Evolutionary conservation across 768 basidiomycete species (phyloP).

Genomic region (Mycena albidolilacea): DNA sequence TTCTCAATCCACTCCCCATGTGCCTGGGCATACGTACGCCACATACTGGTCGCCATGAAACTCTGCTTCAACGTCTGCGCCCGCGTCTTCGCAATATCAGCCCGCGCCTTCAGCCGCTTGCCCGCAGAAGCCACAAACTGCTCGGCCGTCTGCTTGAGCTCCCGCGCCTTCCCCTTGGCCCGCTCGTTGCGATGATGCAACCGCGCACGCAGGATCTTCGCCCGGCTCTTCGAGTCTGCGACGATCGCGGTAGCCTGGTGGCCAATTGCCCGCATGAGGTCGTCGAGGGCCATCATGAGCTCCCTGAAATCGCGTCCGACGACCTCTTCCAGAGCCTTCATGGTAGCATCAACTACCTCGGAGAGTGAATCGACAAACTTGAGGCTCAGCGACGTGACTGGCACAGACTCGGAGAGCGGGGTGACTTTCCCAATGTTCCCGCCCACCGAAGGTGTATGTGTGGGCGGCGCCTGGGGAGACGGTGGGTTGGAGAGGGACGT

Average conservation of each 20-base stretch:
- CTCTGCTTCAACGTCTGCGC: conserved; percentile 59
- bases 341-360: conserved; percentile 61
- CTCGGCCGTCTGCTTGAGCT: conserved; percentile 65
- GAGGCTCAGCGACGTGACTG: conserved; percentile 54
- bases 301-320: conserved; percentile 70
- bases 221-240: conserved; percentile 64
- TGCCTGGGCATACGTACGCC: conserved; percentile 50
- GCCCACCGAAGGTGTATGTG: conserved; percentile 12
- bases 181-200: conserved; percentile 65
- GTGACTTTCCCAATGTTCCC: conserved; percentile 42
- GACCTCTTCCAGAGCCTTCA: conserved; percentile 59
- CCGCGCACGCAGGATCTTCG: conserved; percentile 59
- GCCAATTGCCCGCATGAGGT: conserved; percentile 65
- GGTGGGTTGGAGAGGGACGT: conserved; percentile 43
- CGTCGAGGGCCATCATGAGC: conserved; percentile 72
- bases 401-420: conserved; percentile 44
- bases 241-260: conserved; percentile 64
- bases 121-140: conserved; percentile 61
- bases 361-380: conserved; percentile 63
- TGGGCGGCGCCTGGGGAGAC: conserved; percentile 12
- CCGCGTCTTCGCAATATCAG: conserved; percentile 58
- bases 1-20: conserved; percentile 51
- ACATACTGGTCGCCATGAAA: conserved; percentile 49
- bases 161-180: conserved; percentile 68
- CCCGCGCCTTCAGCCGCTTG: conserved; percentile 58